Base-by-base conservation (phyloP, 805 yeast genomes). In the Saccharomycopsis synnaedendra region DNA sequence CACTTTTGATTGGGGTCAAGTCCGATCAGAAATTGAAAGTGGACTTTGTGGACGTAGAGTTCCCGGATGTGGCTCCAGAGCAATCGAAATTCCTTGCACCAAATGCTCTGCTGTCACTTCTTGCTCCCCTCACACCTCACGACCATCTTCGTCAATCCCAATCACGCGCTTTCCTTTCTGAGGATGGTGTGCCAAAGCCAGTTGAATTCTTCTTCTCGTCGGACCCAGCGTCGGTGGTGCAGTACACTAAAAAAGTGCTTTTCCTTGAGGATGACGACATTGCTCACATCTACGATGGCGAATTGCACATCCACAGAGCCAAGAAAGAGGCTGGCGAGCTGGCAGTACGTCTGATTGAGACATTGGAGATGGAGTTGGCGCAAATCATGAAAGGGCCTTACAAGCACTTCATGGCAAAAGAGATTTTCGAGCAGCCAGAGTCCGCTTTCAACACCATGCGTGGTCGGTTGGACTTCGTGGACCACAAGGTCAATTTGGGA, bases 391-490 rank as follows among this genome's bases (percentile, higher is more conserved):
- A 88, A 72, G 98, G 98, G 60, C 84, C 85, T 54, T 90, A 84
- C 71, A 80, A 78, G 58, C 98, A 93, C 69, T 93, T 90, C 67
- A 93, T 93, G 99, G 94, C 88, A 70, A 93, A 93, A 75, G 99
- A 93, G 71, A 93, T 93, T 58, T 87, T 84, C 62, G 98, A 93
- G 69, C 99, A 93, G 70, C 98, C 98, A 37, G 98, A 93, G 62
- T 89, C 97, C 3, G 84, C 97, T 45, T 84, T 89, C 65, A 93
- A 93, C 72, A 93, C 99, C 45, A 93, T 93, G 98, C 84, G 98
- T 74, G 99, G 99, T 62, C 86, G 99, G 73, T 74, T 93, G 53
- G 97, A 93, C 67, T 93, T 93, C 61, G 88, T 80, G 41, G 80
- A 81, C 63, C 73, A 74, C 58, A 71, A 68, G 40, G 83, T 93